These are phyloP conservation scores for Barnettozyma californica DNA, from an alignment of 805 yeast species.

Conservation along the genomic window DNA sequence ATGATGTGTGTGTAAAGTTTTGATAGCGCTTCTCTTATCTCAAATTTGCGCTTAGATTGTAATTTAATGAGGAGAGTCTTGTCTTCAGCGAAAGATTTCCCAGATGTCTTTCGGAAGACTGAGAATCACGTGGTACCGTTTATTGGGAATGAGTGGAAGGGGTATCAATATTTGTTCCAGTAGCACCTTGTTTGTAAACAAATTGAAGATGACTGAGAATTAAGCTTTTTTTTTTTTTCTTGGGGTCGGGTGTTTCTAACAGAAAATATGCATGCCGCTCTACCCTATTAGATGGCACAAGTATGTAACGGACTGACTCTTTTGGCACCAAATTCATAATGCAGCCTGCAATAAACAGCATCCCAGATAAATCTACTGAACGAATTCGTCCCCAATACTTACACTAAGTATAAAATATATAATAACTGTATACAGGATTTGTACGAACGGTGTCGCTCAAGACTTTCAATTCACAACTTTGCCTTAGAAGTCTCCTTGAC, in stretches of 20 bases:
- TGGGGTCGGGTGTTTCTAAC: not conserved
- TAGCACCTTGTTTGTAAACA: not conserved
- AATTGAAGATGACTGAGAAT: not conserved
- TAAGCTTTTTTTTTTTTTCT: not conserved
- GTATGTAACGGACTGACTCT: no score
- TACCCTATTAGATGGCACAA: no score
- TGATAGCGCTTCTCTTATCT: not conserved
- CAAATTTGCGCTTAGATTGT: not conserved
- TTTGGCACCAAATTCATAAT: no score
- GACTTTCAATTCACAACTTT: constrained; percentile 9
- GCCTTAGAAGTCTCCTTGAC: constrained; percentile 14
- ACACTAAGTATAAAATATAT: not conserved
- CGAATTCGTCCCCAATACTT: not conserved
- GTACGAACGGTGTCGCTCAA: not conserved
- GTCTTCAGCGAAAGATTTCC: not conserved
- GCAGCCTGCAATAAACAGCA: no score
- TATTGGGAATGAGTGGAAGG: not conserved
- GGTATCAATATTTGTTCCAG: not conserved
- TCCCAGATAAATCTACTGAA: no score
- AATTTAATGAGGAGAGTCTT: not conserved
- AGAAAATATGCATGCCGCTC: not conserved
- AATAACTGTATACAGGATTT: not conserved
- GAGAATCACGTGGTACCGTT: not conserved
- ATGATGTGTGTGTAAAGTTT: not conserved
- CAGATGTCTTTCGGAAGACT: not conserved